Conservation (phyloP, 371 early-diverging fungal genomes). For the Lichtheimia ornata region DNA sequence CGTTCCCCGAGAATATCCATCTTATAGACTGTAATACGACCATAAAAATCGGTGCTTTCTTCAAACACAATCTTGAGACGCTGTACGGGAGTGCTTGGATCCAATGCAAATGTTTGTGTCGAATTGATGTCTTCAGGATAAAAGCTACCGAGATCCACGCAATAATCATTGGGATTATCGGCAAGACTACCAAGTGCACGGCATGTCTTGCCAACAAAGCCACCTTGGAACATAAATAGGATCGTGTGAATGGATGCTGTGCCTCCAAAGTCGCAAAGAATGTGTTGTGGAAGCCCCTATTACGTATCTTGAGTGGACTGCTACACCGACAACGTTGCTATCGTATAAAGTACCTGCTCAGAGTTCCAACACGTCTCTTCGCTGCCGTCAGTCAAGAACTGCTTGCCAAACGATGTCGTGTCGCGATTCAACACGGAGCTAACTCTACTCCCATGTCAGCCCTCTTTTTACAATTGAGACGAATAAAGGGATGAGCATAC, state of each 20-base stretch:
- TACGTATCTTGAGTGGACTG: background rate
- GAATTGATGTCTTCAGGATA: conserved; percentile 42
- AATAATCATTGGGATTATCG: conserved; percentile 47
- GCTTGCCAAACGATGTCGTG: conserved; percentile 75
- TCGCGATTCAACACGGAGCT: conserved; percentile 90
- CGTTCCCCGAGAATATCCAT: conserved; percentile 65
- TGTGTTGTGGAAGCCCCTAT: conserved; percentile 82
- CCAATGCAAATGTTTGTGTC: conserved; percentile 29
- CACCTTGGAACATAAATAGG: conserved; percentile 87
- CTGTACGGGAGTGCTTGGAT: conserved; percentile 20
- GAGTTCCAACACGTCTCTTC: conserved; percentile 95
- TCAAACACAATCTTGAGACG: conserved; percentile 72
- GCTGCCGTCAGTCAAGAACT: conserved; percentile 75
- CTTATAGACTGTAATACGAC: conserved; percentile 83
- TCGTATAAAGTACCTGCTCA: conserved; percentile 63
- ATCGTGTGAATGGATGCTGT: conserved; percentile 50
- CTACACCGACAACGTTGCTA: background rate
- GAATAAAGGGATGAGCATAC: conserved; percentile 25
- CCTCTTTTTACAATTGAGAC: background rate
- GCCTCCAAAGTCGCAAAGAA: conserved; percentile 70
- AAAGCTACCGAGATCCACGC: conserved; percentile 33
- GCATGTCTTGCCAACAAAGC: conserved; percentile 83
- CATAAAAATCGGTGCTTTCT: conserved; percentile 87
- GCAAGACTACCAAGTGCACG: conserved; percentile 38
- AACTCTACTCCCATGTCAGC: conserved; percentile 57